Percentiles rank a stretch among this genome's conserved stretches.
Evolutionary conservation across 495 filamentous ascomycete genomes (phyloP).

Genomic region (Podospora conica): DNA sequence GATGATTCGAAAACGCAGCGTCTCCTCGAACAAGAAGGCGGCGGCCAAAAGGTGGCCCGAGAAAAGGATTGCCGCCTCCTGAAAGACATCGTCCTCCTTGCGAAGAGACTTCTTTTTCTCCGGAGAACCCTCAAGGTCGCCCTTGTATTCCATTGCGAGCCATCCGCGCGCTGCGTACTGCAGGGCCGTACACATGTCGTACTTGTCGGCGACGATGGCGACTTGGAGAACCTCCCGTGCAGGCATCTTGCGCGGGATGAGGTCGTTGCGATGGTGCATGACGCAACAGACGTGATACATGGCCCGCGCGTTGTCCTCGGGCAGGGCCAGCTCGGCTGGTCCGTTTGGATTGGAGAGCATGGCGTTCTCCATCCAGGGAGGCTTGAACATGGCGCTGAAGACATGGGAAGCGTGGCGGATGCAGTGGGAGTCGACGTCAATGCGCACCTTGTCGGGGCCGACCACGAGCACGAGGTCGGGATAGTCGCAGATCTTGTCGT

Average conservation of each 20-base stretch:
- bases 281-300: background rate
- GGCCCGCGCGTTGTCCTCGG: background rate
- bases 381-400: background rate
- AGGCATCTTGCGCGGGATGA: background rate
- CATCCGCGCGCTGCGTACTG: slow-evolving; percentile 5
- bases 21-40: too few relatives aligned
- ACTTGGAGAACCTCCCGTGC: background rate
- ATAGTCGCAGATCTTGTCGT: background rate
- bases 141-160: too few relatives aligned
- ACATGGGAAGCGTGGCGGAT: background rate
- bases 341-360: background rate
- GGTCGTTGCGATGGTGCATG: background rate
- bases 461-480: background rate
- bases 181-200: background rate
- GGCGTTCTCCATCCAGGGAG: background rate
- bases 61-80: too few relatives aligned
- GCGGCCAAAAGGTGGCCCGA: too few relatives aligned
- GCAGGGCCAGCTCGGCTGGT: background rate
- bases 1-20: too few relatives aligned
- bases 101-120: too few relatives aligned
- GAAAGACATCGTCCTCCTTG: too few relatives aligned
- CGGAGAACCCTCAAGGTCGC: too few relatives aligned
- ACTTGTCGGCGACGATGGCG: background rate
- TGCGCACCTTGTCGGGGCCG: background rate
- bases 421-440: background rate